Base-by-base conservation (phyloP, 2,329 filamentous ascomycete genomes). In the Helminthosporium solani region DNA sequence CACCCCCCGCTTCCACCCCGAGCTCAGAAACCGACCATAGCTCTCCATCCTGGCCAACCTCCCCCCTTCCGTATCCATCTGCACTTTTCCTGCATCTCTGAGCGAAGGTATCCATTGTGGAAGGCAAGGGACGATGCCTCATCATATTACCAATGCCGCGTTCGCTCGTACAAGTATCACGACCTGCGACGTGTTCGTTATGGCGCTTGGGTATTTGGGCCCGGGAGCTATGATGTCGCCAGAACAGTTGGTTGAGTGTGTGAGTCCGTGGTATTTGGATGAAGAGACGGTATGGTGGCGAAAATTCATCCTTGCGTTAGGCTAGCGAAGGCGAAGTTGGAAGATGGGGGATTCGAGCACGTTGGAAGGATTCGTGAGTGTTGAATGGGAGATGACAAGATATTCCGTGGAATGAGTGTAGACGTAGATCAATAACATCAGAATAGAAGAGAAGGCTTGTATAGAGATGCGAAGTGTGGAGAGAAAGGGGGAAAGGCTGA, bases 291-390 rank as follows among this genome's bases (percentile, higher is more conserved):
- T 67, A 7, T 68, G 66, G 64, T 66, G 56, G 56, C 47, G 66
- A 35, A 58, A 55, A 43, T 61, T 66, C 25, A 51, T 50, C 27
- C 50, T 61, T 44, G 54, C 50, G 15, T 46, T 52, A 86, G 48
- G 88, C 88, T 47, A 21, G 23, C 23, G 15, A 20, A 15, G 16
- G 27, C 12, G 27, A 23, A 15, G 16, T 19, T 23, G 14, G 25
- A 5, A 31, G 28, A 9, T 12, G 8, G 9, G 19, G 39, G 11
- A n/a, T 12, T n/a, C n/a, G n/a, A n/a, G n/a, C n/a, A n/a, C n/a
- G n/a, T n/a, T n/a, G 12, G 18, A 33, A 25, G 3, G 16, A 12
- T 19, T 19, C 3, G 12, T n/a, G 14, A 7, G 19, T 21, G 18
- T 2, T 21, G 34, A 21, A n/a, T 12, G 27, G 27, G 8, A 30